phyloP scores from a whole-genome alignment of 2,329 filamentous ascomycete species.

The Penicillium sp. region DNA sequence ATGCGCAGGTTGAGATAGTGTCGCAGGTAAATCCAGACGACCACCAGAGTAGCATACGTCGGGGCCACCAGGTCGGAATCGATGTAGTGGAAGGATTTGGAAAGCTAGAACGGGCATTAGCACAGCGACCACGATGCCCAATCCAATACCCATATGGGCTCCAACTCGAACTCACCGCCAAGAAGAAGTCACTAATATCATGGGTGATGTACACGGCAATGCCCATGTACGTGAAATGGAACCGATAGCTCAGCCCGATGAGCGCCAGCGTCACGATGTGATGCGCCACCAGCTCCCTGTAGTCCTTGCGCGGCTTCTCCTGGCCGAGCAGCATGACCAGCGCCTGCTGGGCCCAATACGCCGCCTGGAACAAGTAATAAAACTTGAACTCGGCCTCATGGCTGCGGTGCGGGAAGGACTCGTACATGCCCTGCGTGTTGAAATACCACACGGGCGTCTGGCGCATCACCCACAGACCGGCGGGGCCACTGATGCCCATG shows the following conservation, averaged over 20 bases:
- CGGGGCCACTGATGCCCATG: constrained; percentile 74
- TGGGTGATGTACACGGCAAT: constrained; percentile 87
- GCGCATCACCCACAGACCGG: constrained; percentile 83
- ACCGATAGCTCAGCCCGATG: constrained; percentile 81
- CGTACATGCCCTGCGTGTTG: constrained; percentile 83
- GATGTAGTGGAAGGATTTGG: constrained; percentile 85
- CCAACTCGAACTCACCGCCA: constrained; percentile 58
- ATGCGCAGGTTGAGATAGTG: constrained; percentile 59
- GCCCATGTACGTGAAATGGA: constrained; percentile 92
- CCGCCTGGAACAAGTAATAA: constrained; percentile 87
- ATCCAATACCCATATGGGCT: no score
- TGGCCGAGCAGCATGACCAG: constrained; percentile 78
- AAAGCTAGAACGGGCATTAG: constrained; percentile 55
- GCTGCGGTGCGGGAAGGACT: constrained; percentile 73
- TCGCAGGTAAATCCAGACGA: constrained; percentile 79
- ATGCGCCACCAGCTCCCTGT: constrained; percentile 82
- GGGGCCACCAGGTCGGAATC: constrained; percentile 70
- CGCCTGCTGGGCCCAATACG: constrained; percentile 90
- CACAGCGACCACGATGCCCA: background rate
- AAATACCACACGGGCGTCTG: constrained; percentile 91
- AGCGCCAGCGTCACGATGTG: constrained; percentile 80
- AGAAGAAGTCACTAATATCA: constrained; percentile 90
- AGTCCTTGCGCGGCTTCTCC: constrained; percentile 89
- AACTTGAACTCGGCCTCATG: constrained; percentile 81
- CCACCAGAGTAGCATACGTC: constrained; percentile 77